A percentile compares a stretch with the other conserved stretches of the same genome.
Conservation (phyloP, 75 land plant genomes). For the Picea sitchensis region DNA sequence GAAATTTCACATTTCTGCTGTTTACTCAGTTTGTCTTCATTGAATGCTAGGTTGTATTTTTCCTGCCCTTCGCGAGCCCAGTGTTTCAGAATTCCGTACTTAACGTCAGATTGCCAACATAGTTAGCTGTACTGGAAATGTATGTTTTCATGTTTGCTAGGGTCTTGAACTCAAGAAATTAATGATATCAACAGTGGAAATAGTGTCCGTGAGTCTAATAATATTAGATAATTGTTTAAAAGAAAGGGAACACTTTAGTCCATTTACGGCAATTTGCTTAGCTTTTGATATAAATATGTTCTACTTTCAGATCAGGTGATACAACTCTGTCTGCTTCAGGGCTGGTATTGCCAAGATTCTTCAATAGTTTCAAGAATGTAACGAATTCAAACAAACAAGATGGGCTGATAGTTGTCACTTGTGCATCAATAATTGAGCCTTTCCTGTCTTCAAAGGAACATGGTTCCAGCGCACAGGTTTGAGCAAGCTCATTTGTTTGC, state of each 20-base stretch:
- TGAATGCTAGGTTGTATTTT: too few relatives aligned
- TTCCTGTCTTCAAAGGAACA: slow-evolving; percentile 34
- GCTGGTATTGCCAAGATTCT: slow-evolving; percentile 34
- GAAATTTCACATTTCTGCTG: too few relatives aligned
- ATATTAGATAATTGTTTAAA: background rate
- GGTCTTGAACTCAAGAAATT: too few relatives aligned
- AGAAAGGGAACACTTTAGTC: background rate
- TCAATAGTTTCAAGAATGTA: background rate
- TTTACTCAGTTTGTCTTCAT: too few relatives aligned
- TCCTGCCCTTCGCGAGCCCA: too few relatives aligned
- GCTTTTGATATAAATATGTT: background rate
- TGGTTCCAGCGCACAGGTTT: slow-evolving; percentile 19
- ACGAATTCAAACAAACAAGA: background rate
- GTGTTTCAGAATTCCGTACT: too few relatives aligned
- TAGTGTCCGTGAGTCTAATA: background rate
- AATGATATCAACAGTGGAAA: background rate
- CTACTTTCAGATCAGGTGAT: slow-evolving; percentile 52
- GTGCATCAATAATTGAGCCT: slow-evolving; percentile 84
- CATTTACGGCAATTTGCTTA: background rate
- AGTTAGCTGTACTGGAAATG: too few relatives aligned
- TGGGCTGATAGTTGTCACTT: slow-evolving; percentile 42
- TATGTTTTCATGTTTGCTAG: too few relatives aligned
- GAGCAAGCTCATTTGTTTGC: background rate
- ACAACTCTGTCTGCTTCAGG: slow-evolving; percentile 91
- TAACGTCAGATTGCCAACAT: too few relatives aligned